These are phyloP conservation scores for Aspergillus egyptiacus DNA, from an alignment of 495 filamentous ascomycete species.

Conservation along the genomic window DNA sequence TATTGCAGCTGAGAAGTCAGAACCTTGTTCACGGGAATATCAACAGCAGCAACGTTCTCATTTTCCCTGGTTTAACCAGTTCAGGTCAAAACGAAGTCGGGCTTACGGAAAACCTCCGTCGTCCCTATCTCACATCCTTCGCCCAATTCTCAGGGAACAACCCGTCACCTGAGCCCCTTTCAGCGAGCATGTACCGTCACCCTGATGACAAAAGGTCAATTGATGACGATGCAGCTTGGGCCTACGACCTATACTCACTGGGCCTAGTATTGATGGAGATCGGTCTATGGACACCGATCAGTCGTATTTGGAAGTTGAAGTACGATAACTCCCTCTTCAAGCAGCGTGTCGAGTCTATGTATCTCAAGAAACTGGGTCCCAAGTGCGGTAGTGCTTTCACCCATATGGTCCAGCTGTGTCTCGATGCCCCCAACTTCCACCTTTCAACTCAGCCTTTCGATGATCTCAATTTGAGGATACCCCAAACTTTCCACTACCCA, in stretches of 20 bases:
- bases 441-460: slow-evolving; percentile 52
- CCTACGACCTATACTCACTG: slow-evolving; percentile 78
- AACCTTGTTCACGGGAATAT: slow-evolving; percentile 77
- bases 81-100: slow-evolving; percentile 36
- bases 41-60: slow-evolving; percentile 71
- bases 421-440: slow-evolving; percentile 64
- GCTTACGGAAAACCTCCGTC: slow-evolving; percentile 54
- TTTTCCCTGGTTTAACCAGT: slow-evolving; percentile 53
- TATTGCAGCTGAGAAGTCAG: slow-evolving; percentile 69
- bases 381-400: slow-evolving; percentile 73
- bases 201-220: slow-evolving; percentile 62
- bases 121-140: slow-evolving; percentile 73
- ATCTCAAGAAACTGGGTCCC: slow-evolving; percentile 60
- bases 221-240: slow-evolving; percentile 46
- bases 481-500: slow-evolving; percentile 43
- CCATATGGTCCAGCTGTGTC: slow-evolving; percentile 72
- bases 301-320: slow-evolving; percentile 60
- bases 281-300: slow-evolving; percentile 79
- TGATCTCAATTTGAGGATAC: slow-evolving; percentile 37
- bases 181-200: slow-evolving; percentile 67
- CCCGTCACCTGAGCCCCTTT: slow-evolving; percentile 43
- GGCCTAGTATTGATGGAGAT: slow-evolving; percentile 81
- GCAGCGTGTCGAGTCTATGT: slow-evolving; percentile 54
- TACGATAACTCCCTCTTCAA: slow-evolving; percentile 61
- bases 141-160: slow-evolving; percentile 71